Evolutionary conservation across 768 basidiomycete genomes (phyloP).

Genomic region (Fibroporia radiculosa): DNA sequence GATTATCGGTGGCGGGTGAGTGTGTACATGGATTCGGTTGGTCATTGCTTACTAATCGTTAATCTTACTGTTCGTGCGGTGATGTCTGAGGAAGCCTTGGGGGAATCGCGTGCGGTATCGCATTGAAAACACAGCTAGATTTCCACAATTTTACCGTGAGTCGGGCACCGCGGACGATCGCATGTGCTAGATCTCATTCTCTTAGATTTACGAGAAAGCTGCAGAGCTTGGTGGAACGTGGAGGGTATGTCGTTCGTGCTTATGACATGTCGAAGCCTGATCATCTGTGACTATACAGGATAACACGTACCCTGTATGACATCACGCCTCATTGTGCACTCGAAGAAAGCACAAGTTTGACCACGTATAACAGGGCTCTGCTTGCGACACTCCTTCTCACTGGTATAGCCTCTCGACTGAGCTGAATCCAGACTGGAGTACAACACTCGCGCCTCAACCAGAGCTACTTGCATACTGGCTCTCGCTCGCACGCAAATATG

Average conservation of each 20-base stretch:
- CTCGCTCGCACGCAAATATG: slow-evolving; percentile 13
- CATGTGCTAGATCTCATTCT: too few relatives aligned
- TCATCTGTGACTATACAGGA: slow-evolving; percentile 5
- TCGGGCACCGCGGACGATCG: too few relatives aligned
- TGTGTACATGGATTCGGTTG: too few relatives aligned
- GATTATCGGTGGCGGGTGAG: slow-evolving; percentile 23
- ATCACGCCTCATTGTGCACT: too few relatives aligned
- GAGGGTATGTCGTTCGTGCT: slow-evolving; percentile 12
- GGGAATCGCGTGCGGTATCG: slow-evolving; percentile 24
- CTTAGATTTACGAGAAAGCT: slow-evolving; percentile 27
- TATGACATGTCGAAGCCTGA: neutral
- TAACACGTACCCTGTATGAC: slow-evolving; percentile 22
- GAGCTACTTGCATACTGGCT: slow-evolving; percentile 24
- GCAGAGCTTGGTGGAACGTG: slow-evolving; percentile 22
- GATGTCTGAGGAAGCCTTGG: slow-evolving; percentile 12
- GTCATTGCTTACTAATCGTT: neutral
- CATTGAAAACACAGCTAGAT: slow-evolving; percentile 22
- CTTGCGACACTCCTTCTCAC: slow-evolving; percentile 17
- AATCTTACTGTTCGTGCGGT: neutral
- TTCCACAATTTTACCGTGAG: slow-evolving; percentile 25
- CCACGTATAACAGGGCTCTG: neutral
- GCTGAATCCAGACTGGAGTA: slow-evolving; percentile 21
- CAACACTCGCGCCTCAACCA: slow-evolving; percentile 17
- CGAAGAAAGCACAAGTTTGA: too few relatives aligned
- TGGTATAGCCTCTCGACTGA: slow-evolving; percentile 24